phyloP scores from a whole-genome alignment of 306 rosid genomes.

The Corylus avellana region DNA sequence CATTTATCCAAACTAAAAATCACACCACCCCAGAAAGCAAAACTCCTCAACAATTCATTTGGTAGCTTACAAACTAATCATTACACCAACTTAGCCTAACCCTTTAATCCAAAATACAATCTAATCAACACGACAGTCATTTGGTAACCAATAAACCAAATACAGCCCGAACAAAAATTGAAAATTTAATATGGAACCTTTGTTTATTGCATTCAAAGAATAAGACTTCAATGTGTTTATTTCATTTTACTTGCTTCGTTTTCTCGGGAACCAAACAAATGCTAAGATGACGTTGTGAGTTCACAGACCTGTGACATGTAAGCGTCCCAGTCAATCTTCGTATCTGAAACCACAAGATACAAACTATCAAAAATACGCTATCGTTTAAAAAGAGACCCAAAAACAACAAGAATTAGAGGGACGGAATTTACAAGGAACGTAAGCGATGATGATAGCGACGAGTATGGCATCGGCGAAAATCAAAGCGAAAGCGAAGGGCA shows the following conservation, averaged over 20 bases:
- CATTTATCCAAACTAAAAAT: background rate
- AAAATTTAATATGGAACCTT: background rate
- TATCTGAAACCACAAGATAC: constrained; percentile 55
- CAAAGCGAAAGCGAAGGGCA: constrained; percentile 51
- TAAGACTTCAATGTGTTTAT: background rate
- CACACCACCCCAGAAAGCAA: background rate
- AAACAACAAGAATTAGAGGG: background rate
- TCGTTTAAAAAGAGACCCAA: background rate
- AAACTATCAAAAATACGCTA: background rate
- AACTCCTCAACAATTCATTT: background rate
- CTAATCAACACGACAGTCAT: background rate
- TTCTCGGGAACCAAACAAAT: background rate
- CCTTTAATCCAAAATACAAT: background rate
- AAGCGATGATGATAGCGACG: constrained; percentile 62
- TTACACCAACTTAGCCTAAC: background rate
- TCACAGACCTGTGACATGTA: constrained; percentile 82
- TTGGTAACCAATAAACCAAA: background rate
- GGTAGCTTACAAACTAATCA: background rate
- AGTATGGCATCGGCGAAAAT: constrained; percentile 61
- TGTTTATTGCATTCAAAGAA: background rate
- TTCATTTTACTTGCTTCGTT: background rate
- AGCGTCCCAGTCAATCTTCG: constrained; percentile 98
- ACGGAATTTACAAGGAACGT: constrained; percentile 67
- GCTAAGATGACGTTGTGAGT: background rate
- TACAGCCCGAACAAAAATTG: background rate